Evolutionary conservation across 768 basidiomycete genomes (phyloP), one percentile per base, ranked within the genome.

Genomic region (Serendipita sp.): DNA sequence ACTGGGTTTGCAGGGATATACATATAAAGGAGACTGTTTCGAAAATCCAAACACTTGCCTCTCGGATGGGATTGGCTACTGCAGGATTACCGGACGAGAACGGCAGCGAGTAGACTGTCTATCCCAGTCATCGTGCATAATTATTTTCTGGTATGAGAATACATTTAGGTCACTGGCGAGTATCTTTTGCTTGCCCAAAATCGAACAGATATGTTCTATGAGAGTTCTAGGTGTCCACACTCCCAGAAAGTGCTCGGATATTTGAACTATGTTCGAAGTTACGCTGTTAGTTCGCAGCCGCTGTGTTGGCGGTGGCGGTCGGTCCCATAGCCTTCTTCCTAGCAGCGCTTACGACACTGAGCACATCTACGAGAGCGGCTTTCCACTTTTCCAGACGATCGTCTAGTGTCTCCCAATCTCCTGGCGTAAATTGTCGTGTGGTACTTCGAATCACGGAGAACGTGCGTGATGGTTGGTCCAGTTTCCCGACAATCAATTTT

Each of bases 371-470:
- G 44, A 90, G 75, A 7, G 86, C 85, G 0, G 81, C 71, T 71
- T 89, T 88, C 89, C 90, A 93, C 31, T 81, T 79, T n/a, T 82
- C 67, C 4, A 92, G 72, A 42, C 88, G 78, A 71, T 82, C 82
- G 71, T 89, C 86, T 53, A 93, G 77, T 24, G 78, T 76, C 69
- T 82, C 81, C 90, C 91, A 94, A 71, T 93, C 86, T 67, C 79
- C 81, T 42, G 78, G 78, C 68, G 85, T 86, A 69, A 92, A 92
- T 9, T 81, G 78, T 62, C 88, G 84, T 0, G 88, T 80, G 0
- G 83, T 84, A 0, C 90, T 84, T 34, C 84, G 83, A 58, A 80
- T 82, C 64, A 93, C 79, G 65, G 82, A 83, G 42, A 93, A 73
- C 53, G 81, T 82, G 68, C 88, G 84, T 7, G 82, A 78, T 1